Evolutionary conservation across 192 early-diverging fungal species (phyloP).

Genomic region (Geranomyces variabilis): DNA sequence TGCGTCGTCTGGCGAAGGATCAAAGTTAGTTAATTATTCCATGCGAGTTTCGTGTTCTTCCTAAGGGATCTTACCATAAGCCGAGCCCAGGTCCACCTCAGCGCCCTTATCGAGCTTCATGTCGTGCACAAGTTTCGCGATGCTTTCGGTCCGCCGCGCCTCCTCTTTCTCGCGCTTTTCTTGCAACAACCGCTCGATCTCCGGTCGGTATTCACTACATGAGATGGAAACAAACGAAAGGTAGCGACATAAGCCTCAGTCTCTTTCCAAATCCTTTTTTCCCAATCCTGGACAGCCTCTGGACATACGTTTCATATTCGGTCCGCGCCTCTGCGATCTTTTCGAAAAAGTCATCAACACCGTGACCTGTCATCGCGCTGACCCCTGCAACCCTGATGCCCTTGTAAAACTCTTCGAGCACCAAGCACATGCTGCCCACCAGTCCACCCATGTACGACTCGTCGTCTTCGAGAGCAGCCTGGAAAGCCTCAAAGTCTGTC

Average conservation of each 20-base stretch:
- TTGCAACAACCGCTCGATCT: constrained; percentile 72
- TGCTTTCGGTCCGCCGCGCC: constrained; percentile 66
- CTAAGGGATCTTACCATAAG: not conserved
- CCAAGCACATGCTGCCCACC: constrained; percentile 94
- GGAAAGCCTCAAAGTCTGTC: constrained; percentile 94
- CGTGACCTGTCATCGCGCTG: constrained; percentile 87
- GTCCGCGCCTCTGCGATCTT: constrained; percentile 76
- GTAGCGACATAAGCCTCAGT: not conserved
- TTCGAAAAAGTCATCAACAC: constrained; percentile 87
- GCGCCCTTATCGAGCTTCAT: constrained; percentile 64
- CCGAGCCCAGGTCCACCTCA: constrained; percentile 16
- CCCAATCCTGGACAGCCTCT: not conserved
- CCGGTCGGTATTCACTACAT: constrained; percentile 78
- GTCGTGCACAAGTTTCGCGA: constrained; percentile 85
- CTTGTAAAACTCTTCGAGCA: constrained; percentile 95
- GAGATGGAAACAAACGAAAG: not conserved
- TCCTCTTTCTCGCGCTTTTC: constrained; percentile 71
- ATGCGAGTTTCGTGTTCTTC: not conserved
- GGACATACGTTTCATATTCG: constrained; percentile 76
- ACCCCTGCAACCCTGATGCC: constrained; percentile 68
- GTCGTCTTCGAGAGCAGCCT: constrained; percentile 82
- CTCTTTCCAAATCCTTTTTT: not conserved
- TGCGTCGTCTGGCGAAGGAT: no score
- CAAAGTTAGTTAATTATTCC: no score
- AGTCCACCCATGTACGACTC: constrained; percentile 88